Evolutionary conservation across 768 basidiomycete genomes (phyloP).

Genomic region (Leccinum ochraceum): DNA sequence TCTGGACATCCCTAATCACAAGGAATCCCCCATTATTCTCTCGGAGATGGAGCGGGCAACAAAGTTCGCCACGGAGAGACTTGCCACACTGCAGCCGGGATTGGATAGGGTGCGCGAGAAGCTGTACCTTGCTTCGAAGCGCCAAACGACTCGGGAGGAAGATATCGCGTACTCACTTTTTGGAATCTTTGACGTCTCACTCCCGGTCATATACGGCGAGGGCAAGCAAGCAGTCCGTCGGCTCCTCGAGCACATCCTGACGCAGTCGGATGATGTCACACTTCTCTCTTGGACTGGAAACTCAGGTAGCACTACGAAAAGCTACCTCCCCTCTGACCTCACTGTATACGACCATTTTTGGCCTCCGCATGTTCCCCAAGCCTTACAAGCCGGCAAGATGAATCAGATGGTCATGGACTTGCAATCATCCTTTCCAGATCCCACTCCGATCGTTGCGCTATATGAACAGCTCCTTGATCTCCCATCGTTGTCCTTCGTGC

Average conservation of each 20-base stretch:
- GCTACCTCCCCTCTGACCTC: slow-evolving; percentile 7
- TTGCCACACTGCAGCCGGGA: background rate
- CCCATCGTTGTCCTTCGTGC: too few species aligned
- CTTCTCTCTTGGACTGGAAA: slow-evolving; percentile 7
- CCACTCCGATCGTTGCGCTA: too few species aligned
- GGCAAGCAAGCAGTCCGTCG: background rate
- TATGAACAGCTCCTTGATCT: too few species aligned
- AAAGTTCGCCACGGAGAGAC: background rate
- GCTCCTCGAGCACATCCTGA: background rate
- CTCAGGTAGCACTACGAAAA: background rate
- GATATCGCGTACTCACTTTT: background rate
- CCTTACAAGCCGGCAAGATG: too few species aligned
- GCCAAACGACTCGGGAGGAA: background rate
- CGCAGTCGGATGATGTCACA: background rate
- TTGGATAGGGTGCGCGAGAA: background rate
- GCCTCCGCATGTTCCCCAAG: too few species aligned
- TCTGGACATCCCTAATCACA: background rate
- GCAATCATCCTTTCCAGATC: too few species aligned
- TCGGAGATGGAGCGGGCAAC: background rate
- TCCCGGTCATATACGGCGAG: background rate
- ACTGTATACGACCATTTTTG: background rate
- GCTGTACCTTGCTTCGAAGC: background rate
- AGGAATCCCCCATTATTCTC: background rate
- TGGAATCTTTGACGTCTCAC: background rate
- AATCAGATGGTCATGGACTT: too few species aligned